Base-by-base conservation (phyloP, 148 eudicot species). In the Cornus florida region DNA sequence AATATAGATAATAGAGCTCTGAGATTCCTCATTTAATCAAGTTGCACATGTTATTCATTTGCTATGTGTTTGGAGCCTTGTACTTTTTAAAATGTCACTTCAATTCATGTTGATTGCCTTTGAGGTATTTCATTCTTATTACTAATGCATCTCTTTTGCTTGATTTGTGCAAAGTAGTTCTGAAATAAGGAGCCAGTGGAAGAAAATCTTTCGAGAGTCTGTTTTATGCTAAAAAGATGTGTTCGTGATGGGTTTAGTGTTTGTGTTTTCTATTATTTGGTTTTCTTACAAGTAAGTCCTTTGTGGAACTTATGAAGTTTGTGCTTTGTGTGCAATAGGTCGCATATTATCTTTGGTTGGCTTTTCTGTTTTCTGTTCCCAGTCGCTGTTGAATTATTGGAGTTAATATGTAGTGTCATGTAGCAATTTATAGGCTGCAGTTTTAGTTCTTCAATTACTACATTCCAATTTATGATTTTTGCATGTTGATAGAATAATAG, bases 121-220 rank as follows among this genome's bases (percentile, higher is more conserved):
- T 60, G n/a, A 19, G 7, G 66, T 53, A 53, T 60, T 6, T 2
- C 66, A 60, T 60, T 5, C 20, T 16, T 2, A n/a, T 60, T 60
- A 60, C 22, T 60, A 17, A 60, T 57, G n/a, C 41, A 19, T 2
- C 22, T n/a, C n/a, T 48, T 68, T 60, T 60, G 23, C 22, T 60
- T 60, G 22, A 19, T 19, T 2, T 60, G 66, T 60, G 62, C 20
- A 6, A 17, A 1, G 22, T 24, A 33, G 69, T 28, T 39, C 73
- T 60, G 76, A 50, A 70, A 38, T 24, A 50, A 50, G 69, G 57
- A 62, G 72, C 76, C 68, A 43, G 22, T 48, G 2, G 77, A 67
- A 71, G 76, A 73, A 71, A 24, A 17, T 17, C 8, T 65, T 71
- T 71, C 72, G 77, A 38, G 83, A 76, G 70, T 68, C 62, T 50